Percentiles rank a stretch among this genome's conserved stretches.
Evolutionary conservation across 345 rosid genomes (phyloP).

Genomic region (Acer campestre): DNA sequence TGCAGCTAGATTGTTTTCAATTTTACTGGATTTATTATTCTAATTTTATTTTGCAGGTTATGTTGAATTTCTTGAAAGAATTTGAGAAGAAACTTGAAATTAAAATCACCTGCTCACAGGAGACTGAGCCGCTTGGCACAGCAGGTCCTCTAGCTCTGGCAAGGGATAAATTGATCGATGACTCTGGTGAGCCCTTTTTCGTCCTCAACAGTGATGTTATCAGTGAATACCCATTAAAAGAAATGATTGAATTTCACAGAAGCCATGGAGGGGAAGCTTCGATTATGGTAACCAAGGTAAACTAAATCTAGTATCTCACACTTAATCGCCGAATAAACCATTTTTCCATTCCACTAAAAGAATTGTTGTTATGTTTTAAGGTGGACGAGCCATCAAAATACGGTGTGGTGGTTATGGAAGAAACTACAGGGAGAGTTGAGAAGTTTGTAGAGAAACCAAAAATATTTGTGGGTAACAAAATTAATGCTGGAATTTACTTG

Average conservation of each 20-base stretch:
- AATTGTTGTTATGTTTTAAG: slow-evolving; percentile 29
- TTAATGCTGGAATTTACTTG: slow-evolving; percentile 78
- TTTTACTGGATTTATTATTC: not conserved
- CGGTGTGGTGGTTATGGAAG: slow-evolving; percentile 81
- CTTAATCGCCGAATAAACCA: not conserved
- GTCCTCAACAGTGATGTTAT: slow-evolving; percentile 88
- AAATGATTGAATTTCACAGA: slow-evolving; percentile 72
- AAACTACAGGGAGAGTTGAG: slow-evolving; percentile 63
- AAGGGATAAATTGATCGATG: slow-evolving; percentile 63
- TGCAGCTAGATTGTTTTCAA: not conserved
- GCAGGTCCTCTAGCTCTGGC: slow-evolving; percentile 87
- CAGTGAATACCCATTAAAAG: slow-evolving; percentile 69
- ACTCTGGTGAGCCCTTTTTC: slow-evolving; percentile 71
- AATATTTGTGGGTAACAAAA: slow-evolving; percentile 79
- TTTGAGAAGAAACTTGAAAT: slow-evolving; percentile 75
- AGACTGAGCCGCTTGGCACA: slow-evolving; percentile 87
- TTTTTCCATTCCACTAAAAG: not conserved
- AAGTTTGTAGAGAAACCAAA: slow-evolving; percentile 82
- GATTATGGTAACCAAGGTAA: slow-evolving; percentile 86
- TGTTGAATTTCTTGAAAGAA: slow-evolving; percentile 73
- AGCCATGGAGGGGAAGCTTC: slow-evolving; percentile 80
- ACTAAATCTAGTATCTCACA: not conserved
- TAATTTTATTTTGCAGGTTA: slow-evolving; percentile 43
- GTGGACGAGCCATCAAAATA: slow-evolving; percentile 88
- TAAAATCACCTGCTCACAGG: slow-evolving; percentile 77